phyloP scores from a whole-genome alignment of 1,284 basidiomycete species.

The Irpex lacteus region DNA sequence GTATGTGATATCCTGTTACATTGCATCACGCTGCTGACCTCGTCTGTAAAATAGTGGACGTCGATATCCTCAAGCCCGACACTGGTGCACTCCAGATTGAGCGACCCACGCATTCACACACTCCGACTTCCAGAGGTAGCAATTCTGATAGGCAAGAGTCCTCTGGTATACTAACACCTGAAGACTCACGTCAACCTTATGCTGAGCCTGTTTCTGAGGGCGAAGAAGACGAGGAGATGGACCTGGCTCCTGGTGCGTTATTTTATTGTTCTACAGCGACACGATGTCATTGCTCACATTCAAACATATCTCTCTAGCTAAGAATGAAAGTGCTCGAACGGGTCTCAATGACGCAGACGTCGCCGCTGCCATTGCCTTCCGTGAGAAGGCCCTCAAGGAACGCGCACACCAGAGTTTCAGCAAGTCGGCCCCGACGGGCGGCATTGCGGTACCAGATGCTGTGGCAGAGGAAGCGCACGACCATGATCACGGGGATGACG shows the following conservation, averaged over 20 bases:
- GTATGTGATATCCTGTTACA: conserved; percentile 41
- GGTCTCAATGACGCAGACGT: conserved; percentile 71
- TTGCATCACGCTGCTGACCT: background rate
- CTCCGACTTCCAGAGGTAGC: conserved; percentile 39
- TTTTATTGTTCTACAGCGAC: background rate
- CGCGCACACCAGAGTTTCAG: conserved; percentile 21
- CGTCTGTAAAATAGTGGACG: conserved; percentile 66
- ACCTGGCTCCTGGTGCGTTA: conserved; percentile 46
- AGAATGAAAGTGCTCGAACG: conserved; percentile 77
- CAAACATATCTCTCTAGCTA: conserved; percentile 37
- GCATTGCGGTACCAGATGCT: conserved; percentile 10
- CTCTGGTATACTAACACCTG: conserved; percentile 51
- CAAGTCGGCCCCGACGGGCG: conserved; percentile 11
- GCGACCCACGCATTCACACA: conserved; percentile 63
- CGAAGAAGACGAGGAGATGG: conserved; percentile 79
- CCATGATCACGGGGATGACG: conserved; percentile 31
- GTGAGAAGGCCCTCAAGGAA: conserved; percentile 76
- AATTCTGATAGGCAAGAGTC: conserved; percentile 38
- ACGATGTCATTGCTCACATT: background rate
- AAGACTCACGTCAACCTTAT: conserved; percentile 48
- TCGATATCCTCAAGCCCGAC: conserved; percentile 88
- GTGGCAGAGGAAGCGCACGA: conserved; percentile 23
- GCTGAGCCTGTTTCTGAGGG: conserved; percentile 89
- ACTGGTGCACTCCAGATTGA: conserved; percentile 77
- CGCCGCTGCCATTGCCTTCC: conserved; percentile 78